Conservation (phyloP, 306 rosid genomes). For the Erythrophleum fordii region DNA sequence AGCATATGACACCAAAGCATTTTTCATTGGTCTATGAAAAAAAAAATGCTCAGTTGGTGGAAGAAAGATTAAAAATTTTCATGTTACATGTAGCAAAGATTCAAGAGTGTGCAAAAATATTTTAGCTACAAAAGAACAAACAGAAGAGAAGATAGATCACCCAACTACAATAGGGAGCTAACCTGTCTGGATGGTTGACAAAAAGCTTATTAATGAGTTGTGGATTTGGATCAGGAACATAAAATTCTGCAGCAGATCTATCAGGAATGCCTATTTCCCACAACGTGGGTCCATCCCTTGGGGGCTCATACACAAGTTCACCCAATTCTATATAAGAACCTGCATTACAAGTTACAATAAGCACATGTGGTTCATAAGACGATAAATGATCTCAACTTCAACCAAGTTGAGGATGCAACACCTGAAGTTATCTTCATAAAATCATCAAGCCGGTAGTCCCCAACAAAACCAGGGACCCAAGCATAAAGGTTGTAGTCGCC, state of each 20-base stretch:
- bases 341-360: constrained; percentile 38
- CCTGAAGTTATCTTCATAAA: constrained; percentile 67
- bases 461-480: constrained; percentile 82
- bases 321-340: constrained; percentile 66
- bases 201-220: constrained; percentile 62
- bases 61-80: constrained; percentile 2
- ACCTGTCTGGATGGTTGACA: constrained; percentile 84
- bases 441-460: constrained; percentile 59
- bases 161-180: constrained; percentile 18
- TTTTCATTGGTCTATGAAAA: constrained; percentile 2
- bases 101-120: constrained; percentile 20
- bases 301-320: constrained; percentile 68
- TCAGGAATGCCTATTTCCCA: constrained; percentile 97
- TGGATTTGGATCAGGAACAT: constrained; percentile 80
- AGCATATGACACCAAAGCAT: constrained; percentile 31
- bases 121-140: constrained; percentile 9
- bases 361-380: constrained; percentile 25
- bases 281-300: constrained; percentile 81
- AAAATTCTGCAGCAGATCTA: constrained; percentile 81
- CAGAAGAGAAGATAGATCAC: constrained; percentile 6
- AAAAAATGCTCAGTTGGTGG: constrained; percentile 30
- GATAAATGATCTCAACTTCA: constrained; percentile 31
- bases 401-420: constrained; percentile 33
- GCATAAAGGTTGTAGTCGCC: constrained; percentile 79
- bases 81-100: constrained; percentile 9